Percentiles rank a stretch among this genome's conserved stretches.
Conservation (phyloP, 352 stramenopile species). For the Phytophthora foliorum region DNA sequence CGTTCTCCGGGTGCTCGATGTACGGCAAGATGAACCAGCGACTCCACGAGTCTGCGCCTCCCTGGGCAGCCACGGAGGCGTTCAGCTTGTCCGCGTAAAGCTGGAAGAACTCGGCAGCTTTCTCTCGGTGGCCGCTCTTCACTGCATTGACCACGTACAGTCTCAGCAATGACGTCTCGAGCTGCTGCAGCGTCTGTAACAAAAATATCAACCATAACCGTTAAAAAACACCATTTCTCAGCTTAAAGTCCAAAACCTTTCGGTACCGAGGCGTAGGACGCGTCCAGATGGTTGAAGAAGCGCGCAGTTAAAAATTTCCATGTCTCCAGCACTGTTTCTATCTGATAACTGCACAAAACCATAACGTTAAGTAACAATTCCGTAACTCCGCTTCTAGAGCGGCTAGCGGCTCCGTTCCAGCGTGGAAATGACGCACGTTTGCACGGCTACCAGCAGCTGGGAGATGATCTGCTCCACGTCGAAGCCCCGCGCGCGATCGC, state of each 20-base stretch:
- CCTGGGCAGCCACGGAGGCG: conserved; percentile 40
- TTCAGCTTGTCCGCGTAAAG: conserved; percentile 73
- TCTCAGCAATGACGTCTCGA: conserved; percentile 75
- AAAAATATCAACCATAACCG: conserved; percentile 1
- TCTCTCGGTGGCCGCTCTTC: conserved; percentile 75
- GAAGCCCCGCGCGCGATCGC: conserved; percentile 75
- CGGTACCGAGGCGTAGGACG: conserved; percentile 68
- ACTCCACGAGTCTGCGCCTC: conserved; percentile 64
- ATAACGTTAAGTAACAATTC: conserved; percentile 12
- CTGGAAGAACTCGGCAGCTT: conserved; percentile 82
- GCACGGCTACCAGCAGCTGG: conserved; percentile 68
- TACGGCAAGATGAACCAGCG: conserved; percentile 89
- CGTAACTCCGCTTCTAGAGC: conserved; percentile 13
- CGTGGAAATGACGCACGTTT: conserved; percentile 46
- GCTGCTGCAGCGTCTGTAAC: conserved; percentile 72
- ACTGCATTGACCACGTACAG: conserved; percentile 84
- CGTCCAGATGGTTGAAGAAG: conserved; percentile 86
- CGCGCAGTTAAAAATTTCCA: conserved; percentile 84
- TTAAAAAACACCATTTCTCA: neutral
- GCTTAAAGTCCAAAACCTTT: neutral
- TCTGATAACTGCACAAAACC: conserved; percentile 62
- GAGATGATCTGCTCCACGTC: conserved; percentile 83
- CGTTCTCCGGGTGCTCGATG: conserved; percentile 74
- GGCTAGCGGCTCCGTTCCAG: neutral
- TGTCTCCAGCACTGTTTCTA: conserved; percentile 80